These are phyloP conservation scores for Solanum pennellii DNA, from an alignment of 257 asterid genomes.

Conservation along the genomic window DNA sequence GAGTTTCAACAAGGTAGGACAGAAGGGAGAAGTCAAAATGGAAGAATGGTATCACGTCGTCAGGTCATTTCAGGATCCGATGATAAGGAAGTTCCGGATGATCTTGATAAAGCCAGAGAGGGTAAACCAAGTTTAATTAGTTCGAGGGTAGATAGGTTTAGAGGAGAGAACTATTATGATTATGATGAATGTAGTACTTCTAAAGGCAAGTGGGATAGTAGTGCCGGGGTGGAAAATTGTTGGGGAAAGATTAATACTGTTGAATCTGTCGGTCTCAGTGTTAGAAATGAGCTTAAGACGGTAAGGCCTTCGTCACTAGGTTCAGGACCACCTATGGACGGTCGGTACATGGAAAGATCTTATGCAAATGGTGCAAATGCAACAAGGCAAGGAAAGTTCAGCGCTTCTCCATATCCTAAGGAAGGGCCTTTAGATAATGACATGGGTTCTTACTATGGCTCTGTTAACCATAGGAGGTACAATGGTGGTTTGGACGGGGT, in stretches of 20 bases:
- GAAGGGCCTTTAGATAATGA: constrained; percentile 56
- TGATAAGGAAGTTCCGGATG: constrained; percentile 18
- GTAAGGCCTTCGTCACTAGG: constrained; percentile 32
- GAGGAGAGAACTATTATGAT: constrained; percentile 21
- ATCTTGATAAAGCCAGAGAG: constrained; percentile 22
- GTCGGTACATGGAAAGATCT: constrained; percentile 9
- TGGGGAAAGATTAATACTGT: constrained; percentile 24
- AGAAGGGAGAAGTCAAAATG: constrained; percentile 13
- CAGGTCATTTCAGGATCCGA: constrained; percentile 22
- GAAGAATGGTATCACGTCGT: constrained; percentile 21
- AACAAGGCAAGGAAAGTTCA: constrained; percentile 29
- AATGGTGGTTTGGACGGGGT: constrained; percentile 36
- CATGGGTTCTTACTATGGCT: constrained; percentile 31
- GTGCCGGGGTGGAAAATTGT: constrained; percentile 15
- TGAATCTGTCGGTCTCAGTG: constrained; percentile 13
- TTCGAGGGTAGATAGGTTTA: constrained; percentile 8
- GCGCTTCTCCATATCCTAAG: constrained; percentile 23
- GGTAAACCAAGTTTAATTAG: constrained; percentile 29
- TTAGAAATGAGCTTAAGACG: constrained; percentile 21
- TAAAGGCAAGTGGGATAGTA: constrained; percentile 12
- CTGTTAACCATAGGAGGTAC: constrained; percentile 31
- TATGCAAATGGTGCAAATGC: constrained; percentile 17
- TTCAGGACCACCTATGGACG: constrained; percentile 29
- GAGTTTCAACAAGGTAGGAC: constrained; percentile 11
- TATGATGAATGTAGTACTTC: constrained; percentile 17